Evolutionary conservation across 371 early-diverging fungal species (phyloP), one percentile per base, ranked within the genome.

Genomic region (Circinella umbellata): DNA sequence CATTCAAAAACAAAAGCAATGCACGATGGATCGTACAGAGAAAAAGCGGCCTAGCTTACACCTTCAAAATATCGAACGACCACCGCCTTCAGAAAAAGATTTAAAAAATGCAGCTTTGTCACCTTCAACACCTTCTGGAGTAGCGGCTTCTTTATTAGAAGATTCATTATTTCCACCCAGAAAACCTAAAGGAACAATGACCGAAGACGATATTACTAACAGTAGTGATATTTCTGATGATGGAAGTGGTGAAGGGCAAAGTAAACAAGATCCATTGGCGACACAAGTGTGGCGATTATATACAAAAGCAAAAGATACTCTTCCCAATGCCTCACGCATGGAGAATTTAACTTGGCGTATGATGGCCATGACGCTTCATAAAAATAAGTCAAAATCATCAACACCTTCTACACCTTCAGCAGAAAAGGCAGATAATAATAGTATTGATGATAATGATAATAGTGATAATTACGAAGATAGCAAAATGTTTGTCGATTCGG

Each of bases 321-420:
- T 88, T 37, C 88, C 88, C 15, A 79, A 90, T 38, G 89, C 86
- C 47, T 77, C 81, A 46, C 82, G 90, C 20, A 72, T 89, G n/a
- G 90, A 90, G 71, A 90, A 90, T 74, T 61, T 88, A 38, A 85
- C 89, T 3, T 90, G 90, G 90, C 82, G 90, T n/a, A 83, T 85
- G 78, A 89, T 90, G 90, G 86, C 86, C 17, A 79, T 88, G 79
- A 80, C 84, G 5, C 66, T 84, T 7, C 80, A 79, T 63, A 82
- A 84, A 60, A 77, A 81, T 37, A 67, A 68, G 15, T 17, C 18
- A 4, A 68, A 62, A 36, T 68, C 68, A 15, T 68, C 63, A 17
- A 36, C 65, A 5, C 68, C 64, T 2, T 64, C 68, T 3, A 64
- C 72, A 37, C 68, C 72, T 37, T 36, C 61, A 15, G 46, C 48